These are phyloP conservation scores for Leucocoprinus leucothites DNA, from an alignment of 768 basidiomycete species.

Conservation along the genomic window DNA sequence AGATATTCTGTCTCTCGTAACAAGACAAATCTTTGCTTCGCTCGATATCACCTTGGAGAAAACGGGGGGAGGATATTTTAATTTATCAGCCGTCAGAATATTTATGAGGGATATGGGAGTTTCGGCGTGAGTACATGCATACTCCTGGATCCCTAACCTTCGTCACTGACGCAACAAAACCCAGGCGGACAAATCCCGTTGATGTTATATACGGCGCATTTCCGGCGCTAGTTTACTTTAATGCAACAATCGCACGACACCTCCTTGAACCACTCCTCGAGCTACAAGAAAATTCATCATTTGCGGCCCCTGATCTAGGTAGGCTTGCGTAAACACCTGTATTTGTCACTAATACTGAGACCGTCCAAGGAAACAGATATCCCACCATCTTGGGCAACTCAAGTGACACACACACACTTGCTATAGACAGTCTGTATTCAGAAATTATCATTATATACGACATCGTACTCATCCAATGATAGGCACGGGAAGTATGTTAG, in stretches of 20 bases:
- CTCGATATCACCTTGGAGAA: too few relatives aligned
- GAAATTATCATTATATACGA: neutral
- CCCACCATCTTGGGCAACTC: slow-evolving; percentile 18
- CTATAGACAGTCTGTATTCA: slow-evolving; percentile 21
- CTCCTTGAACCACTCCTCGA: slow-evolving; percentile 47
- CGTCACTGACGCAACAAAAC: too few relatives aligned
- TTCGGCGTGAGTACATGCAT: too few relatives aligned
- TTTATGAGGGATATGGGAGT: too few relatives aligned
- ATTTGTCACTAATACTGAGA: neutral
- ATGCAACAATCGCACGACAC: slow-evolving; percentile 35
- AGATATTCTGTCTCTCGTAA: too few relatives aligned
- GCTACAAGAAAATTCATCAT: slow-evolving; percentile 36
- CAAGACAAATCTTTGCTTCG: too few relatives aligned
- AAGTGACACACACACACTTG: slow-evolving; percentile 14
- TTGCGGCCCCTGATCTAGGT: slow-evolving; percentile 32
- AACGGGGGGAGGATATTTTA: too few relatives aligned
- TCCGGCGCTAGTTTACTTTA: slow-evolving; percentile 41
- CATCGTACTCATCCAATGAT: neutral
- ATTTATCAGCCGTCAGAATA: too few relatives aligned
- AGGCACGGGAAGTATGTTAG: slow-evolving; percentile 61
- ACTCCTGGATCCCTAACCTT: too few relatives aligned
- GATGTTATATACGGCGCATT: slow-evolving; percentile 44
- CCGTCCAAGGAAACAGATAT: slow-evolving; percentile 16
- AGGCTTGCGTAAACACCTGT: neutral
- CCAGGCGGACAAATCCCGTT: slow-evolving; percentile 38